Evolutionary conservation across 2,329 filamentous ascomycete genomes (phyloP), one percentile per base, ranked within the genome.

Genomic region (Claviceps fusiformis): DNA sequence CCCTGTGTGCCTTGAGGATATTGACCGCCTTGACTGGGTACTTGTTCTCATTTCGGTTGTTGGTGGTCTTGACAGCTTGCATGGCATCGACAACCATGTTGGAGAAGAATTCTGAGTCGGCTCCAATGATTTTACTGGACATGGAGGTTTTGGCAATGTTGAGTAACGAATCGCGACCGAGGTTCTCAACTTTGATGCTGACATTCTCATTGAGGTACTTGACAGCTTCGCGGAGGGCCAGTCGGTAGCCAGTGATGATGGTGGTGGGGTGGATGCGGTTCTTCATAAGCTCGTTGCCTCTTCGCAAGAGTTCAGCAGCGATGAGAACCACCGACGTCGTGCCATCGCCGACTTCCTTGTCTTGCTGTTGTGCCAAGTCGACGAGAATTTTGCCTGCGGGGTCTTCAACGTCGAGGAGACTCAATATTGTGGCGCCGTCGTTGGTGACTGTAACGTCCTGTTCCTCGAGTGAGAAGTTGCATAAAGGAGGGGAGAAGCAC

Each of bases 251-350:
- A 59, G 90, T 97, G 70, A 98, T 98, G 74, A 98, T 97, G 58
- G 95, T 98, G 31, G 93, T 98, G 55, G 93, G 95, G 75, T 98
- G 93, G 81, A 98, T 98, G 71, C 91, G 88, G 82, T 97, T 98
- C 80, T 93, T 96, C 87, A 97, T 95, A 62, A 98, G 81, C 75
- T 98, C 93, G 77, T 98, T 98, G 60, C 85, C 93, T 72, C 93
- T 82, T 70, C 87, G 83, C 67, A 98, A 78, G 62, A 98, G 85
- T 77, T 98, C 93, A 58, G 93, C 89, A 53, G 93, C 93, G 71
- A 98, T 96, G 63, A 98, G 82, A 57, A 98, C 93, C 53, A 98
- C 93, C 51, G 92, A 97, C 27, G 93, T 98, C 51, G 93, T 98
- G 64, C 93, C 93, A 75, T 98, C 93, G 65, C 93, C 93, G 55